Percentiles rank a stretch among this genome's conserved stretches.
These are phyloP conservation scores for Galerina marginata DNA, from an alignment of 768 basidiomycete species.

Conservation along the genomic window DNA sequence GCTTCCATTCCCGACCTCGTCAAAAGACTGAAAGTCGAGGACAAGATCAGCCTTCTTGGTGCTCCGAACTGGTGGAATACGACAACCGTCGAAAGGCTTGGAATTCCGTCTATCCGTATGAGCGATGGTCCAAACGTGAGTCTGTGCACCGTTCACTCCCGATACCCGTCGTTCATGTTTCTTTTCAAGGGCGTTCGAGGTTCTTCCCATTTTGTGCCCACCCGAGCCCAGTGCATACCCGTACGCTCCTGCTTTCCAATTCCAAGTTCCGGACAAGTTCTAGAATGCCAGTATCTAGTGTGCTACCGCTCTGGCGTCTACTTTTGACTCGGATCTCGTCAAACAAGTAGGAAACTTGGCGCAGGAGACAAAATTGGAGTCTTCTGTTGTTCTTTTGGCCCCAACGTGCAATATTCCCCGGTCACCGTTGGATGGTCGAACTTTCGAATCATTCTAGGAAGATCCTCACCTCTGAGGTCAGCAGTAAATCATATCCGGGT, in stretches of 20 bases:
- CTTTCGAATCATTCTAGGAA: slow-evolving; percentile 77
- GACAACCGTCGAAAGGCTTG: slow-evolving; percentile 55
- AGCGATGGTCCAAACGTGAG: slow-evolving; percentile 71
- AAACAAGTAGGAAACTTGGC: slow-evolving; percentile 61
- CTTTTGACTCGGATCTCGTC: slow-evolving; percentile 68
- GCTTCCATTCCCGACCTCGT: slow-evolving; percentile 60
- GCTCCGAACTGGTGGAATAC: slow-evolving; percentile 81
- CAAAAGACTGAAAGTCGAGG: slow-evolving; percentile 57
- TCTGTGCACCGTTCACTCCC: not conserved
- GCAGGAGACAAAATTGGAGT: slow-evolving; percentile 68
- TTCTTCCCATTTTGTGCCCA: slow-evolving; percentile 66
- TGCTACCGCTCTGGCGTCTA: slow-evolving; percentile 72
- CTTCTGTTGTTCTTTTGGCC: slow-evolving; percentile 66
- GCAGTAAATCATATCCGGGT: not conserved
- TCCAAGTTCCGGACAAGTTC: slow-evolving; percentile 1
- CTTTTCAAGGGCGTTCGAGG: slow-evolving; percentile 65
- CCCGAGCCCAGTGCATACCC: slow-evolving; percentile 69
- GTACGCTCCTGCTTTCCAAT: slow-evolving; percentile 36
- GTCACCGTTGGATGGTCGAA: slow-evolving; percentile 60
- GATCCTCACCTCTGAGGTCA: slow-evolving; percentile 70
- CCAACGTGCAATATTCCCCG: slow-evolving; percentile 82
- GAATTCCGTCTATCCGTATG: slow-evolving; percentile 73
- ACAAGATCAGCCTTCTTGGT: slow-evolving; percentile 67
- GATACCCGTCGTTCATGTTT: not conserved
- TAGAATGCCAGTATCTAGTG: slow-evolving; percentile 44